These are phyloP conservation scores for Byssothecium circinans DNA, from an alignment of 2,329 filamentous ascomycete species.

Conservation along the genomic window DNA sequence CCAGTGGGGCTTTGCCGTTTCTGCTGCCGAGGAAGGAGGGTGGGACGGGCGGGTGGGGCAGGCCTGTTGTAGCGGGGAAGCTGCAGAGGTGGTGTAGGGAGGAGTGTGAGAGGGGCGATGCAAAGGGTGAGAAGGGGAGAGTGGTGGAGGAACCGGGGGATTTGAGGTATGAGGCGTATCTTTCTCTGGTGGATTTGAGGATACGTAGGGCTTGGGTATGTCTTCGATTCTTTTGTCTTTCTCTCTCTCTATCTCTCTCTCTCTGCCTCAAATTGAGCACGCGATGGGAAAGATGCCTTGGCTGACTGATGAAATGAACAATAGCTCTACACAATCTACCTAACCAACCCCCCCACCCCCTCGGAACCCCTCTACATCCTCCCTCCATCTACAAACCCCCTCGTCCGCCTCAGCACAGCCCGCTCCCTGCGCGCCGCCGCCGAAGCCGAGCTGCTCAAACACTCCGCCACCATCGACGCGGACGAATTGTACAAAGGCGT, in stretches of 20 bases:
- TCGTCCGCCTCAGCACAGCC: constrained; percentile 66
- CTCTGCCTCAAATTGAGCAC: too few species aligned
- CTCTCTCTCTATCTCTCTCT: background rate
- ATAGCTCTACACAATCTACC: constrained; percentile 77
- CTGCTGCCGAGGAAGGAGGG: constrained; percentile 60
- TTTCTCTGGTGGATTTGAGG: constrained; percentile 72
- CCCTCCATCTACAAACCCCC: constrained; percentile 58
- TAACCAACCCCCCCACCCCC: constrained; percentile 69
- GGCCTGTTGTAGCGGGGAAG: constrained; percentile 62
- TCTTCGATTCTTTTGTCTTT: constrained; percentile 9
- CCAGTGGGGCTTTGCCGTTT: constrained; percentile 85
- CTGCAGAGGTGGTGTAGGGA: constrained; percentile 69
- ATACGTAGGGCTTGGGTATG: constrained; percentile 85
- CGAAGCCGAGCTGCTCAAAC: constrained; percentile 70
- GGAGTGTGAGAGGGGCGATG: constrained; percentile 28
- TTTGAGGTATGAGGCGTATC: constrained; percentile 70
- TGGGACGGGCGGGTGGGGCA: constrained; percentile 42
- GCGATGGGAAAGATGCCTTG: background rate
- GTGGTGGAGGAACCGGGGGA: constrained; percentile 52
- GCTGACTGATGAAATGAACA: constrained; percentile 4
- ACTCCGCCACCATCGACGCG: constrained; percentile 59
- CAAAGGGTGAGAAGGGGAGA: constrained; percentile 50
- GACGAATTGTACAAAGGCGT: constrained; percentile 63
- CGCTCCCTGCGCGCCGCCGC: constrained; percentile 73
- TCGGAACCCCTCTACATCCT: constrained; percentile 72